phyloP scores from a whole-genome alignment of 306 rosid species.

The Astragalus membranaceus region DNA sequence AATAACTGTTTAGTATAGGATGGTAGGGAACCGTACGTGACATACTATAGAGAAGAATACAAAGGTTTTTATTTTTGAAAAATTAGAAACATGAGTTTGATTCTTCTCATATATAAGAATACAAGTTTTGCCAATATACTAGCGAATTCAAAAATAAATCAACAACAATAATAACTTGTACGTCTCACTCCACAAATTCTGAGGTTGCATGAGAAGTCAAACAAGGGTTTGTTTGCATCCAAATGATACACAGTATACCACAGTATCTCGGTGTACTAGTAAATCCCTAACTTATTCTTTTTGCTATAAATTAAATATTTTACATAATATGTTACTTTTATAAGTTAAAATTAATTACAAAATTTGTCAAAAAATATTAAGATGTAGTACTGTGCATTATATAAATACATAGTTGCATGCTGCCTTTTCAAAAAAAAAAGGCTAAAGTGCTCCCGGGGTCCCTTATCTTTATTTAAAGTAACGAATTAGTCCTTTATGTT shows the following conservation, averaged over 20 bases:
- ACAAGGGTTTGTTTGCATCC: too few species aligned
- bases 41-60: background rate
- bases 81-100: constrained; percentile 20
- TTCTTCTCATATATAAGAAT: constrained; percentile 12
- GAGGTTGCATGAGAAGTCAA: constrained; percentile 3
- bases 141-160: background rate
- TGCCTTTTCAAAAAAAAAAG: too few species aligned
- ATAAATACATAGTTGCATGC: background rate
- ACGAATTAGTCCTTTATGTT: too few species aligned
- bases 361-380: background rate
- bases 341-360: background rate
- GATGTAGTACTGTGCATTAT: background rate
- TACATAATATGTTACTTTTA: background rate
- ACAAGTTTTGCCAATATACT: background rate
- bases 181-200: constrained; percentile 19
- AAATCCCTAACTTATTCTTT: background rate
- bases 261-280: background rate
- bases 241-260: background rate
- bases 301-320: background rate
- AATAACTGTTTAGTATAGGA: constrained; percentile 10
- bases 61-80: background rate
- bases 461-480: too few species aligned
- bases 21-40: constrained; percentile 11
- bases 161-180: background rate
- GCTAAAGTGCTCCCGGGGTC: too few species aligned